These are phyloP conservation scores for Plectosphaerella plurivora DNA, from an alignment of 2,329 filamentous ascomycete genomes.

Conservation along the genomic window DNA sequence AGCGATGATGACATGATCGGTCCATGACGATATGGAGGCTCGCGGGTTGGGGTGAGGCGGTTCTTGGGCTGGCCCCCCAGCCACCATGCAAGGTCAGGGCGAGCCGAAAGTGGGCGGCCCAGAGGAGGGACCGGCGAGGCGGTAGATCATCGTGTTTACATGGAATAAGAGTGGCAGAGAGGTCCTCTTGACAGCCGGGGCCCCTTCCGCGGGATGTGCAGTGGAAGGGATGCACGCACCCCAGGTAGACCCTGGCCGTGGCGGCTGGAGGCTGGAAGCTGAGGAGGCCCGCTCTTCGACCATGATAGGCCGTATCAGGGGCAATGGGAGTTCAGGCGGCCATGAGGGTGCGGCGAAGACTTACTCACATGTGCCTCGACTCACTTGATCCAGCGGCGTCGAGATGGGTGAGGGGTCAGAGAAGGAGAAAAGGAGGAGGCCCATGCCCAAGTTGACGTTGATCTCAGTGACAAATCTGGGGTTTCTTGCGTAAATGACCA, in stretches of 20 bases:
- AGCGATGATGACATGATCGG: not conserved
- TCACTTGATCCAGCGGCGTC: constrained; percentile 17
- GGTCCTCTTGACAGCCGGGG: not conserved
- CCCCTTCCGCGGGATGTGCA: no score
- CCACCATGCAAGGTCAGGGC: constrained; percentile 6
- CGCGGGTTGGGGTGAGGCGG: not conserved
- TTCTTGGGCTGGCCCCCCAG: not conserved
- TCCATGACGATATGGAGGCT: not conserved
- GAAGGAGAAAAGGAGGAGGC: no score
- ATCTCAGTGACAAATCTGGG: no score
- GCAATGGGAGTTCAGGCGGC: constrained; percentile 3
- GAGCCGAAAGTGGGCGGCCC: not conserved
- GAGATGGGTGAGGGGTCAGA: not conserved
- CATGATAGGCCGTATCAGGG: constrained; percentile 11
- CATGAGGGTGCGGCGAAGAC: constrained; percentile 13
- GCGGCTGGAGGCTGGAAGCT: not conserved
- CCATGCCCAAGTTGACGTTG: no score
- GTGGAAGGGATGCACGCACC: not conserved
- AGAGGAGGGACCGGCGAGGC: not conserved
- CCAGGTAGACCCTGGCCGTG: not conserved
- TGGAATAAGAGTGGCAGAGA: not conserved
- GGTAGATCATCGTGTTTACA: not conserved
- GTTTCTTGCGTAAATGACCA: no score
- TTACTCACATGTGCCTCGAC: constrained; percentile 21
- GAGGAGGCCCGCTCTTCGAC: not conserved